Evolutionary conservation across 2,329 filamentous ascomycete genomes (phyloP), one percentile per base, ranked within the genome.

Genomic region (Fusarium newnesense): DNA sequence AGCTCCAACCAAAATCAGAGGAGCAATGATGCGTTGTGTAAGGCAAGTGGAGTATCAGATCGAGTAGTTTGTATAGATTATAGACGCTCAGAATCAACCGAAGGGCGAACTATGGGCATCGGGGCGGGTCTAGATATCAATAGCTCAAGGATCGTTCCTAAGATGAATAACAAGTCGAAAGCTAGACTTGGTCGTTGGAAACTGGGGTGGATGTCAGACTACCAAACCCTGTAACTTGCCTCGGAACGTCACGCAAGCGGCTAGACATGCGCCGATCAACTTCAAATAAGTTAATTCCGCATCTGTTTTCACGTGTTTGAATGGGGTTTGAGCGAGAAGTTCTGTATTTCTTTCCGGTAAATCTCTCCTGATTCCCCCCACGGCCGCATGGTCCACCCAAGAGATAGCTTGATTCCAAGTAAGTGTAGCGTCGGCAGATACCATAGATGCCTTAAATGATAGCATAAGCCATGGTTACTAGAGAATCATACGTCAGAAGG

Each of bases 61-160:
- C n/a, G 30, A 26, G 12, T 9, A 15, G 4, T n/a, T 26, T 18
- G 19, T 13, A 28, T 13, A n/a, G 10, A n/a, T 18, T 18, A 7
- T 13, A 15, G 24, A 18, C 9, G 10, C 6, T 15, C 6, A 26
- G 19, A 21, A 15, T 12, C 26, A 1, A 8, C 4, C 3, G 1
- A 21, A 9, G 24, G 19, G 2, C 12, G 12, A 18, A 15, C 21
- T 24, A 24, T 24, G 7, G 6, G 9, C 2, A 52, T 52, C 12
- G 1, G 1, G 9, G 4, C 6, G 36, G 9, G 19, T 8, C 0
- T 8, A n/a, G 1, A 7, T 18, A 18, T 5, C 5, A 13, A 7
- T 12, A 28, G 1, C 4, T 1, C 3, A n/a, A 28, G 15, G 4
- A 13, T 5, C 6, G 10, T 9, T 18, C 2, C 4, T 13, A 13